Conservation (phyloP, 495 filamentous ascomycete genomes). For the Annulohypoxylon stygium region DNA sequence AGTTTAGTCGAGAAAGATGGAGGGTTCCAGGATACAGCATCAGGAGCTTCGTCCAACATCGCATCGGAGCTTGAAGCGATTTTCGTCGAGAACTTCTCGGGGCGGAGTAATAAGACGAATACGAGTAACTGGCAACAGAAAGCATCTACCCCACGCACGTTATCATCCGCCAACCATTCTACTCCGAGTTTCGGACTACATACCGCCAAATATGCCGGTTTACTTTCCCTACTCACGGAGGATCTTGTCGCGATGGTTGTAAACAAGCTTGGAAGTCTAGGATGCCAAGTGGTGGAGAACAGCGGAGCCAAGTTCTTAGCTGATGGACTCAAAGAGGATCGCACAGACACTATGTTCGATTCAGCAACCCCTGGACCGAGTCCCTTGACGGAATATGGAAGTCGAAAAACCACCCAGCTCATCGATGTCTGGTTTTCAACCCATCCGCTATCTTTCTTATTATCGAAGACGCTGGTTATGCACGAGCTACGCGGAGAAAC, state of each 20-base stretch:
- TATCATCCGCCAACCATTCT: not conserved
- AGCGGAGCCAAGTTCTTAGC: constrained; percentile 6
- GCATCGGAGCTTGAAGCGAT: constrained; percentile 1
- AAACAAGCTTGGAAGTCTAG: constrained; percentile 10
- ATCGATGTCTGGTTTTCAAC: constrained; percentile 24
- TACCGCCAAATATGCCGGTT: not conserved
- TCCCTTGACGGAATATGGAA: constrained; percentile 17
- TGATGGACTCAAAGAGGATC: constrained; percentile 1
- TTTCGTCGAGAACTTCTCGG: not conserved
- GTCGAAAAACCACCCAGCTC: constrained; percentile 8
- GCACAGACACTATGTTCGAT: constrained; percentile 15
- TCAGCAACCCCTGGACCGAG: not conserved
- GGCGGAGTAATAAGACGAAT: constrained; percentile 2
- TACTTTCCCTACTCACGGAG: constrained; percentile 13
- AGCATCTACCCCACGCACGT: not conserved
- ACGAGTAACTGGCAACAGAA: constrained; percentile 1
- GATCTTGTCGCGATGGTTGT: constrained; percentile 13
- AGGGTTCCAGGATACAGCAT: not conserved
- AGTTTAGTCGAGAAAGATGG: constrained; percentile 2
- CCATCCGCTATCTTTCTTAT: constrained; percentile 11
- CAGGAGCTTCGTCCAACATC: not conserved
- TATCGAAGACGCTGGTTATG: constrained; percentile 12
- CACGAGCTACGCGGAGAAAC: constrained; percentile 17
- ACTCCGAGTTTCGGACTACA: not conserved
- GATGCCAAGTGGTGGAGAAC: constrained; percentile 7